Evolutionary conservation across 1,139 yeast genomes (phyloP).

Genomic region (Geotrichum candidum): DNA sequence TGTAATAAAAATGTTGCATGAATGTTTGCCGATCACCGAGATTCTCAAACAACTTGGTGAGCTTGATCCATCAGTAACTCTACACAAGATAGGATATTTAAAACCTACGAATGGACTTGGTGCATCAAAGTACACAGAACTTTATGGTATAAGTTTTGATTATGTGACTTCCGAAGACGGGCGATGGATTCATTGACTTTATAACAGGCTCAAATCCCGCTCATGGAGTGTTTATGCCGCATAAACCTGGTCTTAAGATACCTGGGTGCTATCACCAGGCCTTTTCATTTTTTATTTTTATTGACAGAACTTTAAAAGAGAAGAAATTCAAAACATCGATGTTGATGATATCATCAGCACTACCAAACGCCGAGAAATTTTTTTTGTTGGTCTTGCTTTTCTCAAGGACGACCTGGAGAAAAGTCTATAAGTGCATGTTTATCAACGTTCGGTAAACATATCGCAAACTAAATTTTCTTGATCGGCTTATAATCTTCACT

Average conservation of each 20-base stretch:
- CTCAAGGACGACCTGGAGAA: neutral
- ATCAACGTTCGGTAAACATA: neutral
- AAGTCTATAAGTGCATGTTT: neutral
- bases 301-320: neutral
- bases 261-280: neutral
- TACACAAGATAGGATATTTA: neutral
- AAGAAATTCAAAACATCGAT: neutral
- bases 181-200: neutral
- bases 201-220: neutral
- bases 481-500: neutral
- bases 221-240: conserved; percentile 1
- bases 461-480: neutral
- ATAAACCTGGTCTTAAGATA: neutral
- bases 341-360: neutral
- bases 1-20: neutral
- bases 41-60: neutral
- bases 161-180: conserved; percentile 1
- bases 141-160: neutral
- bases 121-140: neutral
- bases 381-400: neutral
- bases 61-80: neutral
- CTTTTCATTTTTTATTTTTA: neutral
- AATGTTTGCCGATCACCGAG: neutral
- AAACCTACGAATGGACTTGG: neutral
- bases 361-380: neutral